phyloP scores from a whole-genome alignment of 1,284 basidiomycete genomes.

The Takashimella tepidaria region DNA sequence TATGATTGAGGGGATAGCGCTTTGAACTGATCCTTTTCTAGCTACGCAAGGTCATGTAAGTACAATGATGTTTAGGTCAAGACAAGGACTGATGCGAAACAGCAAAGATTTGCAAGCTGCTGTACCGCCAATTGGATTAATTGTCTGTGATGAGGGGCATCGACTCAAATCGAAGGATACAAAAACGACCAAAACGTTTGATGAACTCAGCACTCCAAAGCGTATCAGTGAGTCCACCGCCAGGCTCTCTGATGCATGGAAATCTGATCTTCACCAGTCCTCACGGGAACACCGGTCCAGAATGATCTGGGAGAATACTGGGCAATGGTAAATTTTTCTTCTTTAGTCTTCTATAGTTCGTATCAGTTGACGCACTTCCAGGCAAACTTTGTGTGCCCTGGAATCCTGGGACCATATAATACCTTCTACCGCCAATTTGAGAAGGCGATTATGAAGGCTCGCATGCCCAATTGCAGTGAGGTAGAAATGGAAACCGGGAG shows the following conservation, averaged over 20 bases:
- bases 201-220: conserved; percentile 65
- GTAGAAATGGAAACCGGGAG: conserved; percentile 72
- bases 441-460: conserved; percentile 78
- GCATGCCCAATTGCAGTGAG: conserved; percentile 65
- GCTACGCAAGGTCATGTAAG: conserved; percentile 70
- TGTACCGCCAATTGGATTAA: conserved; percentile 75
- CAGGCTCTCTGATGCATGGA: not conserved
- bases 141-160: conserved; percentile 97
- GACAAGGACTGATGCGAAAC: conserved; percentile 1
- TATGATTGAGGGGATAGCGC: not conserved
- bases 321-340: conserved; percentile 75
- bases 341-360: too few relatives aligned
- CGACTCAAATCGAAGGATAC: conserved; percentile 82
- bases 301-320: conserved; percentile 95
- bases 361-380: too few relatives aligned
- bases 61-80: conserved; percentile 1
- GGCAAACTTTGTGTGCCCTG: conserved; percentile 92
- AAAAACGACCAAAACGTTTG: conserved; percentile 87
- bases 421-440: conserved; percentile 80
- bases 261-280: conserved; percentile 61
- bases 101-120: conserved; percentile 33
- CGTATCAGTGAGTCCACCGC: conserved; percentile 52
- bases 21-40: conserved; percentile 32
- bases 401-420: conserved; percentile 64
- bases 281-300: conserved; percentile 96